Base-by-base conservation (phyloP, 148 eudicot genomes). In the Rhododendron simsii region DNA sequence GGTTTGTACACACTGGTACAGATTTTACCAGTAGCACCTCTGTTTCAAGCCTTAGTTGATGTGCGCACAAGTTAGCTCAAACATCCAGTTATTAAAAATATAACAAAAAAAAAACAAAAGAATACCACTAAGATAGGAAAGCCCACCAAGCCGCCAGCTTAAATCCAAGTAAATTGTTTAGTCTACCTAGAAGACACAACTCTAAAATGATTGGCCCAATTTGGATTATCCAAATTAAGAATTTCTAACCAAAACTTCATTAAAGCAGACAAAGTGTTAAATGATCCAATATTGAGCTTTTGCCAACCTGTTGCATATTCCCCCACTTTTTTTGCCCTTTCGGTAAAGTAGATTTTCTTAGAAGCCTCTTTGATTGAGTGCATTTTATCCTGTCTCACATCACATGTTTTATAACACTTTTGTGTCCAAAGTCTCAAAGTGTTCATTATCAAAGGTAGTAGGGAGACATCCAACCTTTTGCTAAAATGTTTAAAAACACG, bases 141-240 rank as follows among this genome's bases (percentile, higher is more conserved):
- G 81, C 57, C 81, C 76, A 84, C 50, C 81, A 75, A 84, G 74
- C 82, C 76, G 53, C 69, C 75, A 10, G 15, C 55, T 48, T 35
- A 16, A 18, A 39, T 7, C 47, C 2, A 33, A 74, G 78, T 35
- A 18, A 78, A 44, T 45, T 78, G 51, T 23, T 41, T 41, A 78
- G 48, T n/a, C 7, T 7, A 61, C 51, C 39, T 71, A 23, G 5
- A 75, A 86, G 87, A 86, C 87, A 81, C 57, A 51, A 53, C 67
- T 86, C 81, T 41, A 37, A 26, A 69, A 86, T 86, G 87, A 86
- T 86, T 74, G 85, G 84, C 73, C 39, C 7, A 74, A 33, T 71
- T 73, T 81, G 84, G 85, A 81, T 86, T 67, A 86, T 81, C 80
- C 67, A 81, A 81, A 81, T 86, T 80, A 86, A 86, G 11, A 12